A percentile compares a stretch with the other conserved stretches of the same genome.
Conservation (phyloP, 2,329 filamentous ascomycete genomes). For the Massarina eburnea region DNA sequence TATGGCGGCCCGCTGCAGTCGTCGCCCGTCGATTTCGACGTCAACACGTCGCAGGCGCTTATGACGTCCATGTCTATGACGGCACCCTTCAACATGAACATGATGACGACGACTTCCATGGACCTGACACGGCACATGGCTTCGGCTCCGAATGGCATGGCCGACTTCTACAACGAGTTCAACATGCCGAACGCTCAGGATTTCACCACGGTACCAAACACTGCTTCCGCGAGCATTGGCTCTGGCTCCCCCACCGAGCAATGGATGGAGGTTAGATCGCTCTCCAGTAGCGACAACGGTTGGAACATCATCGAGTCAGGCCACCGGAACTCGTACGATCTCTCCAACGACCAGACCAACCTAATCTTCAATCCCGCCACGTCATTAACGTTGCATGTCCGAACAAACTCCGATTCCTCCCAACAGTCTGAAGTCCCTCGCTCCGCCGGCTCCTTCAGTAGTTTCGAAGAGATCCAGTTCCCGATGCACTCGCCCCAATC, state of each 20-base stretch:
- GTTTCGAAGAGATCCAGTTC: constrained; percentile 73
- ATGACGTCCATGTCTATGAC: constrained; percentile 47
- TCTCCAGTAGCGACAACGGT: constrained; percentile 82
- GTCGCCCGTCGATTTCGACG: constrained; percentile 50
- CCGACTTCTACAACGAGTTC: constrained; percentile 68
- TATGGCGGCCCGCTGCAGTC: constrained; percentile 47
- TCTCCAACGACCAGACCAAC: constrained; percentile 55
- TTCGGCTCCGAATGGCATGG: constrained; percentile 40
- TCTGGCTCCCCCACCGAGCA: constrained; percentile 74
- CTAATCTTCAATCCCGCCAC: constrained; percentile 91
- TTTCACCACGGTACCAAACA: constrained; percentile 28
- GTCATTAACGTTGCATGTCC: constrained; percentile 83
- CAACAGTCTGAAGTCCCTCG: constrained; percentile 63
- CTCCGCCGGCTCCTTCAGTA: constrained; percentile 71
- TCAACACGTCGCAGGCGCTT: constrained; percentile 45
- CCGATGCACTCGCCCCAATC: constrained; percentile 81
- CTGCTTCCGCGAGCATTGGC: constrained; percentile 41
- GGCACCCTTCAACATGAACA: constrained; percentile 36
- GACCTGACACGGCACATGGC: constrained; percentile 41
- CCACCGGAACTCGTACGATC: constrained; percentile 68
- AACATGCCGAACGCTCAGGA: constrained; percentile 53
- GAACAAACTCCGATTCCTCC: constrained; percentile 86
- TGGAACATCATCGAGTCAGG: constrained; percentile 78
- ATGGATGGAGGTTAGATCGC: constrained; percentile 85
- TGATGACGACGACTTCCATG: constrained; percentile 48